Evolutionary conservation across 202 grass and related monocot genomes (phyloP).

Genomic region (Elaeis oleifera): DNA sequence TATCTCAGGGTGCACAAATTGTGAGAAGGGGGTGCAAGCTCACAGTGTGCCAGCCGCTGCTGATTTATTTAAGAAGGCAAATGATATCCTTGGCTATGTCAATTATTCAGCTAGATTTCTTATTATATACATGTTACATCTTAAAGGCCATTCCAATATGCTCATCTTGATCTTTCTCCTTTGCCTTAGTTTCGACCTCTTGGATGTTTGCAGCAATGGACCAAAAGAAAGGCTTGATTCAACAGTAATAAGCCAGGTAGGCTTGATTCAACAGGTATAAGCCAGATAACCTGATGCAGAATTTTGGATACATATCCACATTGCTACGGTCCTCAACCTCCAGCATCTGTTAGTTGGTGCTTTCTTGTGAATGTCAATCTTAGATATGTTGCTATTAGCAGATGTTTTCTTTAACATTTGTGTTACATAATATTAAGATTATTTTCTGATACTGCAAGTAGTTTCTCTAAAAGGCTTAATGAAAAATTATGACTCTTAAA

Average conservation of each 20-base stretch:
- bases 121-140: too few species aligned
- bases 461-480: too few species aligned
- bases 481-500: too few species aligned
- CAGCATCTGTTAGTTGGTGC: not conserved
- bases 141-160: not conserved
- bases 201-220: constrained; percentile 84
- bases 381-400: not conserved
- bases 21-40: constrained; percentile 81
- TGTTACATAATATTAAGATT: too few species aligned
- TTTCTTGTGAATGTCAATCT: not conserved
- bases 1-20: constrained; percentile 73
- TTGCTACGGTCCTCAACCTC: not conserved
- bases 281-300: constrained; percentile 51
- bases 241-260: constrained; percentile 27
- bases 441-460: too few species aligned
- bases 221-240: constrained; percentile 93
- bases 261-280: constrained; percentile 24
- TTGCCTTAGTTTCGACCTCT: constrained; percentile 62
- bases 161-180: constrained; percentile 8
- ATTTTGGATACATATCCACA: not conserved
- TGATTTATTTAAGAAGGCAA: constrained; percentile 73
- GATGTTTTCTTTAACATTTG: too few species aligned
- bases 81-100: constrained; percentile 75
- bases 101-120: not conserved
- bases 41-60: constrained; percentile 56